Evolutionary conservation across 2,329 filamentous ascomycete species (phyloP), one percentile per base, ranked within the genome.

Genomic region (Didymella segeticola): DNA sequence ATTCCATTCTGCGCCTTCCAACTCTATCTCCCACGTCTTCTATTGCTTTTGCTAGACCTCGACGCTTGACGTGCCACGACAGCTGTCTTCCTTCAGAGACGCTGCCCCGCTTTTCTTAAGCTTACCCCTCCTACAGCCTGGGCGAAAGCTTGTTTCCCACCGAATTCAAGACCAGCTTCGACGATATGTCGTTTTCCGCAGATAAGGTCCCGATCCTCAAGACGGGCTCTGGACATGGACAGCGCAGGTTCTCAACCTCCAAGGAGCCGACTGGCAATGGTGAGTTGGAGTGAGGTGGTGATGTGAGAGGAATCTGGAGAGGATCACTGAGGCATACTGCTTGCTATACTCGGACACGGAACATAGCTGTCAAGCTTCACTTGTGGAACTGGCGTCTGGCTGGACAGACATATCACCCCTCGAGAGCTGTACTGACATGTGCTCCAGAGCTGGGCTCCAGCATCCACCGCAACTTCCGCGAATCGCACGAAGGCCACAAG

Each of bases 401-500:
- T 29, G 2, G 6, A 10, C 1, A 6, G 30, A 15, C 17, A 22
- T 17, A 11, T 10, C 17, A 17, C 14, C 14, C 1, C 17, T 11
- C 12, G 7, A 19, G n/a, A n/a, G 9, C 26, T 8, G 17, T 5
- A 12, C 45, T 49, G 14, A 54, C 39, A 12, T 4, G 19, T 14
- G 3, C 12, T 8, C 22, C 31, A 56, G 53, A 56, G 37, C 53
- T 56, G 14, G 53, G 48, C 29, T 53, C 52, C 39, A 51, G 39
- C 38, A 49, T 52, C 39, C 74, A 97, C 77, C 86, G 89, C 60
- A 89, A 96, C 73, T 96, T 97, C 79, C 89, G 93, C 67, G 86
- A 87, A 72, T 90, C 91, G 61, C 93, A 96, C 77, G 91, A 95
- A 76, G 93, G 93, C 54, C 92, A 96, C 79, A 87, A 90, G 72